Percentiles rank a stretch among this genome's conserved stretches.
Evolutionary conservation across 1,284 basidiomycete species (phyloP).

Genomic region (Ustilago sp.): DNA sequence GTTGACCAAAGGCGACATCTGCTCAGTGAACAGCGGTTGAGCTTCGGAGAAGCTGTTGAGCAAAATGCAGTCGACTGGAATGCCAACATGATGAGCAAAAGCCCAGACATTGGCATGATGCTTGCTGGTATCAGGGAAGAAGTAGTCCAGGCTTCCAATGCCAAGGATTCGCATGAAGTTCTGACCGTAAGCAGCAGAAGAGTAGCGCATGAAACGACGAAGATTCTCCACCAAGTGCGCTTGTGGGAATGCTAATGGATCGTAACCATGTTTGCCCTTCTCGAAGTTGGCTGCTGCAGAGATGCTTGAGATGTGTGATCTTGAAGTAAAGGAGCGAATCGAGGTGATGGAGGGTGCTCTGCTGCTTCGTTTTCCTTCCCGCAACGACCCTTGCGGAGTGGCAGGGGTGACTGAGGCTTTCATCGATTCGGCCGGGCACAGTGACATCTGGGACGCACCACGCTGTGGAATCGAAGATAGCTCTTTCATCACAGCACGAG

Average conservation of each 20-base stretch:
- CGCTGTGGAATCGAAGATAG: slow-evolving; percentile 35
- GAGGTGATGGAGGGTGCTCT: slow-evolving; percentile 58
- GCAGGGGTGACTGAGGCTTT: slow-evolving; percentile 10
- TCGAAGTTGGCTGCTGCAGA: slow-evolving; percentile 28
- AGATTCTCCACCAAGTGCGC: slow-evolving; percentile 72
- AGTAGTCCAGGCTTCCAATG: slow-evolving; percentile 71
- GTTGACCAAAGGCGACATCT: slow-evolving; percentile 71
- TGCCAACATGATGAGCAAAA: slow-evolving; percentile 71
- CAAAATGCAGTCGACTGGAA: slow-evolving; percentile 72
- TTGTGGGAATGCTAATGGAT: slow-evolving; percentile 68
- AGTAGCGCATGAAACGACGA: slow-evolving; percentile 72
- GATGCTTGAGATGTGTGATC: slow-evolving; percentile 41
- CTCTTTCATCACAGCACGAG: slow-evolving; percentile 26
- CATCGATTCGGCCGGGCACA: slow-evolving; percentile 10
- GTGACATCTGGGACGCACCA: slow-evolving; percentile 24
- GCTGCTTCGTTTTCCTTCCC: slow-evolving; percentile 41
- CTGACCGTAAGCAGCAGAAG: slow-evolving; percentile 63
- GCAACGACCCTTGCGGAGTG: slow-evolving; percentile 31
- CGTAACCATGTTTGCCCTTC: slow-evolving; percentile 27
- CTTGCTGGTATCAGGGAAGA: slow-evolving; percentile 71
- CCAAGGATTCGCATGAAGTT: slow-evolving; percentile 72
- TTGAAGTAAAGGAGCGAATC: slow-evolving; percentile 55
- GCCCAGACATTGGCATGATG: slow-evolving; percentile 72
- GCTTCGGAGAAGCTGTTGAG: slow-evolving; percentile 72
- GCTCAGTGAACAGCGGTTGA: slow-evolving; percentile 45